Percentiles rank a stretch among this genome's conserved stretches.
Conservation (phyloP, 2,329 filamentous ascomycete genomes). For the Dryadomyces sulphureus region DNA sequence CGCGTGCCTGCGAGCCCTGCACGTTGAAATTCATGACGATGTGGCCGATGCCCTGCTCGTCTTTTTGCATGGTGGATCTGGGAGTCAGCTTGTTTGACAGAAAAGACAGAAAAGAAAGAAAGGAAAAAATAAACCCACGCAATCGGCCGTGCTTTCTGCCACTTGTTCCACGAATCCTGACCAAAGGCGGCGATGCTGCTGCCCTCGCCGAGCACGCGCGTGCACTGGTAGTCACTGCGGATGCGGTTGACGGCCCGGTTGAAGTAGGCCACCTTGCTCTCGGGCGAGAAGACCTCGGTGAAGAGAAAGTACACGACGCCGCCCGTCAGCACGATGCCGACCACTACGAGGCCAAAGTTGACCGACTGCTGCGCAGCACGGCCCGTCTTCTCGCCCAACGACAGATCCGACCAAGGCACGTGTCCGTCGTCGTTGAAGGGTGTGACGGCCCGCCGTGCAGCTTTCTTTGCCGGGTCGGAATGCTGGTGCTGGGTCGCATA, state of each 20-base stretch:
- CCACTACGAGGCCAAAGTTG: slow-evolving; percentile 66
- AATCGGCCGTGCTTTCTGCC: slow-evolving; percentile 53
- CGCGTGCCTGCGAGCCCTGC: slow-evolving; percentile 59
- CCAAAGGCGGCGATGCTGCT: slow-evolving; percentile 70
- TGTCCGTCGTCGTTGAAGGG: slow-evolving; percentile 75
- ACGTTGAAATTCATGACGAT: slow-evolving; percentile 78
- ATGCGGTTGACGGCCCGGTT: slow-evolving; percentile 74
- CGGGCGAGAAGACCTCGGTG: slow-evolving; percentile 67
- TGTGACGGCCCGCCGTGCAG: slow-evolving; percentile 57
- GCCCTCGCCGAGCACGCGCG: slow-evolving; percentile 57
- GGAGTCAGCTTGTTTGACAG: background rate
- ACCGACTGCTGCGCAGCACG: slow-evolving; percentile 81
- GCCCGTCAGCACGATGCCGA: slow-evolving; percentile 61
- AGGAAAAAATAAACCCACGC: slow-evolving; percentile 25
- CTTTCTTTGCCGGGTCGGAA: slow-evolving; percentile 16
- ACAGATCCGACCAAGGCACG: slow-evolving; percentile 69
- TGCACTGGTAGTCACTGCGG: slow-evolving; percentile 55
- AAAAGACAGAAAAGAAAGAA: background rate
- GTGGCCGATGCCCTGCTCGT: slow-evolving; percentile 64
- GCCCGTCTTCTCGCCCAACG: slow-evolving; percentile 60
- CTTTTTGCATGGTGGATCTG: slow-evolving; percentile 53
- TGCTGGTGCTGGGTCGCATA: slow-evolving; percentile 43
- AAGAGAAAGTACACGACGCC: slow-evolving; percentile 69
- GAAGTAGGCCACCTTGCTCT: slow-evolving; percentile 78
- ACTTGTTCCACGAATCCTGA: slow-evolving; percentile 67